Evolutionary conservation across 192 early-diverging fungal species (phyloP).

Genomic region (Gamsiella multidivaricata): DNA sequence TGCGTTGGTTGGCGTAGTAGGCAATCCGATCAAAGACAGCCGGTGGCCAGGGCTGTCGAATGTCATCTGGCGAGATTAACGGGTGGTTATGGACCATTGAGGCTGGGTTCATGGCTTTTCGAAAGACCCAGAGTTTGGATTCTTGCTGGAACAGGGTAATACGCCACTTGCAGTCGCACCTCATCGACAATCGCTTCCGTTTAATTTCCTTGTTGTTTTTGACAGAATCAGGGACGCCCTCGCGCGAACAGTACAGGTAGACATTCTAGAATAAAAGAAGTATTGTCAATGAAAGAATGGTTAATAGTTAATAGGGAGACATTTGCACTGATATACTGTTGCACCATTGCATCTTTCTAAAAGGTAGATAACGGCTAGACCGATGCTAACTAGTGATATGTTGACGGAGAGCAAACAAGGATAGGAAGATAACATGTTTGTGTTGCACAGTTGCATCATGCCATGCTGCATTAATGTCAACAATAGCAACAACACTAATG

Average conservation of each 20-base stretch:
- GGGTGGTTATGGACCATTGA: conserved; percentile 68
- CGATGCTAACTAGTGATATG: too few species aligned
- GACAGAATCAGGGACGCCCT: conserved; percentile 66
- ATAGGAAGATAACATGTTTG: too few species aligned
- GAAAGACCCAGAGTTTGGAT: conserved; percentile 64
- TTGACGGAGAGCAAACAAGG: too few species aligned
- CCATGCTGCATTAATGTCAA: too few species aligned
- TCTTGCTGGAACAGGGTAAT: conserved; percentile 67
- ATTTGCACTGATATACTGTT: too few species aligned
- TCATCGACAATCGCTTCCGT: conserved; percentile 64
- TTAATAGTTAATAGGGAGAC: neutral
- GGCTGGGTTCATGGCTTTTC: conserved; percentile 66
- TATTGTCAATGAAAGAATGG: neutral
- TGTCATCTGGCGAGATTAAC: conserved; percentile 61
- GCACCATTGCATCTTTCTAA: too few species aligned
- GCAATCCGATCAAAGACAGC: conserved; percentile 63
- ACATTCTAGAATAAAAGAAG: conserved; percentile 69
- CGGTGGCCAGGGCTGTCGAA: conserved; percentile 64
- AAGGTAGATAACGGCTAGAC: too few species aligned
- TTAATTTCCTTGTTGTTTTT: conserved; percentile 63
- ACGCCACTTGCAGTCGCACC: conserved; percentile 71
- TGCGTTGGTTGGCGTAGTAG: conserved; percentile 58
- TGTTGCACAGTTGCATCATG: too few species aligned
- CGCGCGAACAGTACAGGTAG: conserved; percentile 69
- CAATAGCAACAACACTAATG: too few species aligned